phyloP scores from a whole-genome alignment of 306 rosid species.

The Cotoneaster glaucophyllus region DNA sequence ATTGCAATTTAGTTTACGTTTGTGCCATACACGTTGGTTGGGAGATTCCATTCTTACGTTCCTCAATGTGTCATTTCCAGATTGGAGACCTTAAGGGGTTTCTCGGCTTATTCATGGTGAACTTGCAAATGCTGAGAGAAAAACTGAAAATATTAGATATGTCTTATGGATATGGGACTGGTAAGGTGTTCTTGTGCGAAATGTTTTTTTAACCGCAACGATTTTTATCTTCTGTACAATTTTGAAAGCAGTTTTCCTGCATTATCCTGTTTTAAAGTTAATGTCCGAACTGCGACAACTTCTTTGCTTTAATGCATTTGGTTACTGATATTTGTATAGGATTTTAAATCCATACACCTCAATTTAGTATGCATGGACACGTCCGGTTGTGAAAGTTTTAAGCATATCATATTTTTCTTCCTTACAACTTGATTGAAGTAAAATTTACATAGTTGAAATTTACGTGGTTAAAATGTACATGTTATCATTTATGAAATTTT shows the following conservation, averaged over 20 bases:
- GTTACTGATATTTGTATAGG: neutral
- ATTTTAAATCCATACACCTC: neutral
- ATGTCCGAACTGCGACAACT: neutral
- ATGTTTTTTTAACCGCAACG: neutral
- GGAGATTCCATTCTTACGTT: constrained; percentile 15
- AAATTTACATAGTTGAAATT: neutral
- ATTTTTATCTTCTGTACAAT: neutral
- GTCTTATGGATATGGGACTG: constrained; percentile 70
- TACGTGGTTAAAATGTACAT: too few relatives aligned
- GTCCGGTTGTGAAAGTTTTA: neutral
- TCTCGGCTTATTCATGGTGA: constrained; percentile 69
- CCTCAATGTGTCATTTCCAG: constrained; percentile 32
- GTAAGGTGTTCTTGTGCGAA: constrained; percentile 25
- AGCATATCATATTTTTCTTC: neutral
- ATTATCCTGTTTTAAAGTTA: neutral
- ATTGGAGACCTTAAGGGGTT: constrained; percentile 87
- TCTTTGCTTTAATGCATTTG: neutral
- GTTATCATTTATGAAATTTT: neutral
- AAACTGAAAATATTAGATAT: constrained; percentile 71
- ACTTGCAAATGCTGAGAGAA: constrained; percentile 70
- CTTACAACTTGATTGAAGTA: neutral
- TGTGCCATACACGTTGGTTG: constrained; percentile 4
- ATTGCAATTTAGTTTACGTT: neutral
- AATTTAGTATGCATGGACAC: neutral
- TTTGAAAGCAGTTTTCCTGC: neutral